Conservation (phyloP, 805 yeast genomes). For the Candida coquimbonensis region DNA sequence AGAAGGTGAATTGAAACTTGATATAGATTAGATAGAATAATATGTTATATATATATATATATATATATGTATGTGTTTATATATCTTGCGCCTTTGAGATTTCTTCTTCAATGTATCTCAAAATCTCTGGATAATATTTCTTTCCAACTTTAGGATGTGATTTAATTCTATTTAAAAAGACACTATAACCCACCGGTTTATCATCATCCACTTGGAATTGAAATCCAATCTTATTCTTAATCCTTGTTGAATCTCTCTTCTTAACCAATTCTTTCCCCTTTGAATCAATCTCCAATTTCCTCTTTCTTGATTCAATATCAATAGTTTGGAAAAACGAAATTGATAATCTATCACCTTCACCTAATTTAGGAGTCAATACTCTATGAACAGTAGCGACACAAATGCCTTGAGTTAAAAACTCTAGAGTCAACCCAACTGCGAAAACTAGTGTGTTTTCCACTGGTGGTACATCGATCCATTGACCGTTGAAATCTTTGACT, state of each 20-base stretch:
- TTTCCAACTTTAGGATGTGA: constrained; percentile 44
- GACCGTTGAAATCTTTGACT: constrained; percentile 40
- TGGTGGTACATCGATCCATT: constrained; percentile 41
- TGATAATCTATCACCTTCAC: constrained; percentile 31
- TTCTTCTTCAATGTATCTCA: constrained; percentile 26
- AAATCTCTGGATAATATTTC: constrained; percentile 37
- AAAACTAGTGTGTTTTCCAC: constrained; percentile 35
- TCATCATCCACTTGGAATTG: constrained; percentile 20
- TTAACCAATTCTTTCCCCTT: constrained; percentile 12
- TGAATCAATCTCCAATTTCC: constrained; percentile 12
- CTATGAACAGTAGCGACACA: constrained; percentile 45
- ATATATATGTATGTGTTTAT: too few relatives aligned
- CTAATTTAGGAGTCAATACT: constrained; percentile 26
- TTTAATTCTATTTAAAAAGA: constrained; percentile 40
- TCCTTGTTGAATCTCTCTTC: constrained; percentile 14
- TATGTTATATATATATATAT: too few relatives aligned
- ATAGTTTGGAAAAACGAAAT: constrained; percentile 44
- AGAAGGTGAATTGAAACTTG: too few relatives aligned
- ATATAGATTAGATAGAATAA: too few relatives aligned
- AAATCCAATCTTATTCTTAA: constrained; percentile 20
- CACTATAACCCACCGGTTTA: constrained; percentile 40
- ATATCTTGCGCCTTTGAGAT: constrained; percentile 40
- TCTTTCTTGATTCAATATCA: constrained; percentile 24
- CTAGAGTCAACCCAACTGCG: constrained; percentile 43
- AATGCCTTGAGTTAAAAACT: constrained; percentile 40